Conservation (phyloP, 169 alveolate genomes). For the Plasmodium falciparum region DNA sequence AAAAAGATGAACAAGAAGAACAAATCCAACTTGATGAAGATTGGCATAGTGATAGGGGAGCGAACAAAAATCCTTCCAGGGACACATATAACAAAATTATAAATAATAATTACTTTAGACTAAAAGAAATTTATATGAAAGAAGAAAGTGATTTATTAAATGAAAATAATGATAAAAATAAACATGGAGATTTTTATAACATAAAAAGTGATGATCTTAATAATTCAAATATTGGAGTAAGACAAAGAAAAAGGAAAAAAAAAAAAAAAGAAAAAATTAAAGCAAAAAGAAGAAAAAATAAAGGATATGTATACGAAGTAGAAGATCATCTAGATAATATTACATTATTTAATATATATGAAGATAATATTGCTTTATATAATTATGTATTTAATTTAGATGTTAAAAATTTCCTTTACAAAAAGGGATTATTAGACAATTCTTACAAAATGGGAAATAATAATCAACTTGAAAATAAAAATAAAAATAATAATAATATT, state of each 20-base stretch:
- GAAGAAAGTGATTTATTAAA: conserved; percentile 32
- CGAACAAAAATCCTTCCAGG: neutral
- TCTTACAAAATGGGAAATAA: too few relatives aligned
- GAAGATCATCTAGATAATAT: conserved; percentile 75
- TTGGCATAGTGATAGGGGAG: too few relatives aligned
- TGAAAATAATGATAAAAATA: conserved; percentile 15
- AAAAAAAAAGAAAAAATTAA: conserved; percentile 56
- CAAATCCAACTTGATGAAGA: too few relatives aligned
- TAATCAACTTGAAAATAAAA: too few relatives aligned
- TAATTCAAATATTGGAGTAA: conserved; percentile 22
- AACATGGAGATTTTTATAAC: neutral
- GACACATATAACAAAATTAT: conserved; percentile 11
- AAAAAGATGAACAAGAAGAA: neutral
- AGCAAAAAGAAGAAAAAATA: conserved; percentile 31
- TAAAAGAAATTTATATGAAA: conserved; percentile 58
- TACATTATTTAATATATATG: conserved; percentile 51
- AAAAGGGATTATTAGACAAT: conserved; percentile 5
- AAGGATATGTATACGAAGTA: conserved; percentile 67
- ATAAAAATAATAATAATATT: too few relatives aligned
- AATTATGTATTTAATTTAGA: conserved; percentile 62
- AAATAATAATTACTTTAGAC: conserved; percentile 41
- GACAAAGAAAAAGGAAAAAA: conserved; percentile 55
- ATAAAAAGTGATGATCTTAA: neutral
- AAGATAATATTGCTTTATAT: conserved; percentile 59
- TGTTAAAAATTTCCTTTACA: conserved; percentile 11